Conservation (phyloP, 352 stramenopile species). For the Nothophytophthora sp. region DNA sequence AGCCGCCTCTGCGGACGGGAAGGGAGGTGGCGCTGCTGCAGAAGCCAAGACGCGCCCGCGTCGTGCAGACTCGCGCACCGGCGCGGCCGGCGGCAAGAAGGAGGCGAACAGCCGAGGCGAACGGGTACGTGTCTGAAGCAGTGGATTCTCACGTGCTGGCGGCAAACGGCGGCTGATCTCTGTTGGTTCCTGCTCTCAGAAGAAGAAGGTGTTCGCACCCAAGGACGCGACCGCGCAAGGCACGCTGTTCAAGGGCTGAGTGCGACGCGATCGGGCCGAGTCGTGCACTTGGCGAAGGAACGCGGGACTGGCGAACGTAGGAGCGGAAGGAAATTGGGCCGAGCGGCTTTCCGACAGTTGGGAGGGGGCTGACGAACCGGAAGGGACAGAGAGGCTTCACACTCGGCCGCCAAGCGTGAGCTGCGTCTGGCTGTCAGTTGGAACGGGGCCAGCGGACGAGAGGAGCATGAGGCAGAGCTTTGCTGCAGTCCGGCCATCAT, state of each 20-base stretch:
- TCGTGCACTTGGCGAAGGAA: constrained; percentile 6
- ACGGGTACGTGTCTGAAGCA: constrained; percentile 19
- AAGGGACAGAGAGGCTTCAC: no score
- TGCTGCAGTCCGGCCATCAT: no score
- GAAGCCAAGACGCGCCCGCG: constrained; percentile 32
- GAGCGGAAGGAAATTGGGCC: no score
- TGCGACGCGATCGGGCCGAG: constrained; percentile 6
- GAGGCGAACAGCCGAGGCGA: constrained; percentile 24
- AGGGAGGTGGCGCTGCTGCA: constrained; percentile 7
- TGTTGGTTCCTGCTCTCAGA: constrained; percentile 28
- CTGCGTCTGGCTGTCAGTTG: no score
- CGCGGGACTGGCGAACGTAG: constrained; percentile 10
- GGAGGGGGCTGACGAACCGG: no score
- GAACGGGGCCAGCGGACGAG: no score
- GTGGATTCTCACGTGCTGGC: no score
- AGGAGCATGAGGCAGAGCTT: no score
- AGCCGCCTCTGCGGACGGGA: constrained; percentile 17
- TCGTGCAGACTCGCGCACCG: constrained; percentile 21
- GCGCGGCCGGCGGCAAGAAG: constrained; percentile 30
- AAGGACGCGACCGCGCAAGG: constrained; percentile 49
- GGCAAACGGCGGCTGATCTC: no score
- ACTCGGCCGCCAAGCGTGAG: no score
- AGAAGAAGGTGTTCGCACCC: constrained; percentile 67
- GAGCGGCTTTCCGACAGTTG: no score
- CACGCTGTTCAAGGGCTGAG: constrained; percentile 38